A percentile compares a stretch with the other conserved stretches of the same genome.
phyloP scores from a whole-genome alignment of 768 basidiomycete species.

The Cubamyces lactineus region DNA sequence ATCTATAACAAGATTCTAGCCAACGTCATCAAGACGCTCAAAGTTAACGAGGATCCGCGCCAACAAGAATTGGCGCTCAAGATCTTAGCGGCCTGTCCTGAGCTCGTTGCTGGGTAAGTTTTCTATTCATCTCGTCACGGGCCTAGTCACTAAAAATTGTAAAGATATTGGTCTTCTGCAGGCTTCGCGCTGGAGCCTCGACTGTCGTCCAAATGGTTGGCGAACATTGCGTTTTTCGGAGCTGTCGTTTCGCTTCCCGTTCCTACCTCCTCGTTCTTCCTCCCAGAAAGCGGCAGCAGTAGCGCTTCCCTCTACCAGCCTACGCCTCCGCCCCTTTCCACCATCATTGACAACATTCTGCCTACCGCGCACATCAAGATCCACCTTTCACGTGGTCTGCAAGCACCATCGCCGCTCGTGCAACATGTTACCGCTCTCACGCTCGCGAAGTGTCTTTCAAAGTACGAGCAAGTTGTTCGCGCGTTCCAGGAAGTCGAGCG shows the following conservation, averaged over 20 bases:
- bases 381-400: constrained; percentile 82
- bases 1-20: constrained; percentile 85
- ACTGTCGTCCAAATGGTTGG: constrained; percentile 88
- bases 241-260: constrained; percentile 77
- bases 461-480: constrained; percentile 60
- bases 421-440: constrained; percentile 85
- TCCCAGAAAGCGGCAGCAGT: constrained; percentile 39
- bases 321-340: constrained; percentile 71
- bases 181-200: constrained; percentile 82
- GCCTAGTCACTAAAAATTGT: background rate
- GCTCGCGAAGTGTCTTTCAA: constrained; percentile 73
- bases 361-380: constrained; percentile 66
- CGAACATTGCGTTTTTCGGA: constrained; percentile 84
- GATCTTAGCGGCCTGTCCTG: constrained; percentile 82
- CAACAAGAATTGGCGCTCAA: constrained; percentile 85
- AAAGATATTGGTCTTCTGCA: constrained; percentile 72
- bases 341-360: constrained; percentile 77
- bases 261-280: constrained; percentile 63
- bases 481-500: constrained; percentile 64
- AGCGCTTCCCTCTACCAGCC: constrained; percentile 57
- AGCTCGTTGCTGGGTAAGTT: constrained; percentile 77
- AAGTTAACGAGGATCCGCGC: constrained; percentile 86
- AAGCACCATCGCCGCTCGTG: constrained; percentile 71
- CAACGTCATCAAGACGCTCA: constrained; percentile 71
- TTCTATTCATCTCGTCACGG: background rate